Base-by-base conservation (phyloP, 352 stramenopile species). In the Pythium aphanidermatum region DNA sequence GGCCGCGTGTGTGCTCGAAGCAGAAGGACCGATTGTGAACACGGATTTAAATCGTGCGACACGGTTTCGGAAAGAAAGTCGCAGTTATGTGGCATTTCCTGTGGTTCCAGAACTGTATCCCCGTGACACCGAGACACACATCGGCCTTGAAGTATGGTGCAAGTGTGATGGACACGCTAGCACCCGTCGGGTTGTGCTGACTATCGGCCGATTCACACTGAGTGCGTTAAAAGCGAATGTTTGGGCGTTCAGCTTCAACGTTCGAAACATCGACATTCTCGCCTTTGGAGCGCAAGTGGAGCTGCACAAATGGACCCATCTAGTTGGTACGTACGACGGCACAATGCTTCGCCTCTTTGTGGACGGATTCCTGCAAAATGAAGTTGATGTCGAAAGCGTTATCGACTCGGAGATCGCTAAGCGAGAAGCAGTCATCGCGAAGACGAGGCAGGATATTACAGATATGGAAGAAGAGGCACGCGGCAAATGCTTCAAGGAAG, bases 241-340 rank as follows among this genome's bases (percentile, higher is more conserved):
- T 5, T 95, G 84, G 78, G 77, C 67, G 2, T 90, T 93, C 42
- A 85, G 62, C 45, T 56, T 95, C 26, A 94, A 88, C 39, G 58
- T 88, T 13, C 68, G 75, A 28, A 86, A 74, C 25, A 83, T 94
- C 31, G 79, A 94, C 17, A 82, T 95, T 21, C 44, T 79, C 0
- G 71, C 74, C 5, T 71, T 63, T 46, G 78, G 69, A 4, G 57
- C 68, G 4, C 52, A 62, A 25, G 66, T 93, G 4, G 66, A 77
- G 7, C 32, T 82, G 4, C 52, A 78, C 17, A 71, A 85, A 33
- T 97, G 89, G 88, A 86, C 74, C 20, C 74, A 97, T 57, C 46
- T 97, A 11, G 77, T 88, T 3, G 83, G 75, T 2, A 95, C 82
- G 23, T 96, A 86, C 46, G 87, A 97, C 40, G 88, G 90, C 4